Evolutionary conservation across 768 basidiomycete genomes (phyloP), one percentile per base, ranked within the genome.

Genomic region (Tylopilus plumbeoviolaceoides): DNA sequence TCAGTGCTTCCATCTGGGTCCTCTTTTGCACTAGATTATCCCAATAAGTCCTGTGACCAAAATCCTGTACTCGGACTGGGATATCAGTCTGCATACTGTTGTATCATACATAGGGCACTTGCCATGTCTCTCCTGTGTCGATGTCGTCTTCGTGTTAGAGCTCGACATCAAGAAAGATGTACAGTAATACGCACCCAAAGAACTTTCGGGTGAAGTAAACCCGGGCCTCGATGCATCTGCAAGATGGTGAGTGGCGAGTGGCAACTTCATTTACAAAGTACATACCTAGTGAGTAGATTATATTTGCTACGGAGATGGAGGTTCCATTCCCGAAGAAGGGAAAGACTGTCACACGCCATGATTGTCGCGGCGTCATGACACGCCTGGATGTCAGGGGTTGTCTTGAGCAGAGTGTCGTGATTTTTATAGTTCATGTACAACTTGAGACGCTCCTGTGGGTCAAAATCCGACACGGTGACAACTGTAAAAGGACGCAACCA

Each of bases 11-110:
- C 30, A 69, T 57, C 50, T 69, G 67, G 39, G 56, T 47, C 33
- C 64, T 64, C 50, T 69, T 65, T 40, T 63, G 65, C 49, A 71
- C 57, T 10, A 74, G 67, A 51, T 39, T 58, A 36, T 69, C 65
- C 70, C 72, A 71, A 54, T 66, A 75, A 2, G 61, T 59, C 56
- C 68, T 72, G 48, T 74, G 73, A 18, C 73, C 73, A 50, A 74
- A 72, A 53, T 75, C 73, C 71, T 74, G 36, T 35, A 18, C n/a
- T 42, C 38, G 35, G 23, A 23, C 23, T 23, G 23, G 23, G 43
- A 28, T 7, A 27, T 50, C 14, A 48, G 20, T 21, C 42, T 17
- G 20, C 23, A n/a, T 11, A 12, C 7, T 8, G 33, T 17, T 10
- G 35, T 14, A 35, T 25, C 6, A 18, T 14, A 15, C 15, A 18